These are phyloP conservation scores for Radiomyces spectabilis DNA, from an alignment of 192 early-diverging fungal species.

Conservation along the genomic window DNA sequence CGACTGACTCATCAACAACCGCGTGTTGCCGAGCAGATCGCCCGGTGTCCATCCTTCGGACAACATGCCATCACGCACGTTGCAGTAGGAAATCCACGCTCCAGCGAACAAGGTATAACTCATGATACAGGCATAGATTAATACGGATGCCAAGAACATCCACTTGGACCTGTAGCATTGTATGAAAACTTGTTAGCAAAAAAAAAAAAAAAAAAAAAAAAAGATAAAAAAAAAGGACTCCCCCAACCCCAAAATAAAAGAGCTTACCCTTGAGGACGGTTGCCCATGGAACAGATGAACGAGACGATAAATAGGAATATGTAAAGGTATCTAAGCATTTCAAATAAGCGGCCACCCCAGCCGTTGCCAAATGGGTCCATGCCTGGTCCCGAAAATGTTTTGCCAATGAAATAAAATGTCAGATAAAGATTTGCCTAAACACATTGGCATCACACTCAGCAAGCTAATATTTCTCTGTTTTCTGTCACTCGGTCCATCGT, in stretches of 20 bases:
- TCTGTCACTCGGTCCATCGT: too few species aligned
- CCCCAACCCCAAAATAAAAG: too few species aligned
- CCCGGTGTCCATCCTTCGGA: slow-evolving; percentile 1
- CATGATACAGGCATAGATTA: slow-evolving; percentile 42
- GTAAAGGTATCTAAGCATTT: slow-evolving; percentile 39
- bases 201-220: neutral
- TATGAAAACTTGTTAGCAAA: too few species aligned
- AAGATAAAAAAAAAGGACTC: neutral
- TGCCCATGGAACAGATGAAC: slow-evolving; percentile 48
- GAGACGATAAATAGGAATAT: slow-evolving; percentile 37
- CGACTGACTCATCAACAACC: slow-evolving; percentile 6
- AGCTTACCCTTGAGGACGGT: slow-evolving; percentile 29
- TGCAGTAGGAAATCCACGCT: slow-evolving; percentile 36
- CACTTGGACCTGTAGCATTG: slow-evolving; percentile 45
- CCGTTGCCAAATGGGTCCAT: slow-evolving; percentile 39
- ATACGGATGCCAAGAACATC: slow-evolving; percentile 43
- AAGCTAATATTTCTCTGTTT: slow-evolving; percentile 58
- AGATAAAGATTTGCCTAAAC: slow-evolving; percentile 51
- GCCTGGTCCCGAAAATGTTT: slow-evolving; percentile 29
- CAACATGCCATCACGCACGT: slow-evolving; percentile 22
- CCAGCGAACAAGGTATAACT: slow-evolving; percentile 47
- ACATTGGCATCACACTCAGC: slow-evolving; percentile 49
- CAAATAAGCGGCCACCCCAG: slow-evolving; percentile 38
- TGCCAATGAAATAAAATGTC: slow-evolving; percentile 48
- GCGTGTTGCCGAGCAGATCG: neutral